phyloP scores from a whole-genome alignment of 164 flowering plant species.

The Sextonia rubra region DNA sequence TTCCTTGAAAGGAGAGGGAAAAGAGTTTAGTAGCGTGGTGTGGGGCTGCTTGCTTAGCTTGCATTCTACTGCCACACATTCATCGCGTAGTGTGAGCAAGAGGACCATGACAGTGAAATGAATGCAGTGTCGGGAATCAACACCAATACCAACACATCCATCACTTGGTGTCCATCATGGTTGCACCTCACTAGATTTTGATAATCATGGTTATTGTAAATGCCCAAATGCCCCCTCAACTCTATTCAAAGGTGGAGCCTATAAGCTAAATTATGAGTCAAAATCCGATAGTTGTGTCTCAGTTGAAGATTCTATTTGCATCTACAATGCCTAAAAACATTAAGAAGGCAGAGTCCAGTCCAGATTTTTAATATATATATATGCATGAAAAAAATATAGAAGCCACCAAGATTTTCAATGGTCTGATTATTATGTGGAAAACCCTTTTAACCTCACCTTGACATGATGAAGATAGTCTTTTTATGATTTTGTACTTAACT shows the following conservation, averaged over 20 bases:
- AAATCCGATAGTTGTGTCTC: neutral
- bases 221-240: no score
- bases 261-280: neutral
- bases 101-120: neutral
- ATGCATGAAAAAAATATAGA: no score
- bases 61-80: constrained; percentile 28
- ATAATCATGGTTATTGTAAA: no score
- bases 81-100: neutral
- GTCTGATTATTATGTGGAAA: no score
- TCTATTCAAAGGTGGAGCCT: no score
- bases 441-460: no score
- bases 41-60: constrained; percentile 35
- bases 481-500: no score
- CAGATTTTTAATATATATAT: no score
- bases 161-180: neutral
- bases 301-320: neutral
- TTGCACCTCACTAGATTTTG: no score
- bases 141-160: neutral
- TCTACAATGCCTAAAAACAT: neutral
- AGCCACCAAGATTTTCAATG: no score
- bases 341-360: neutral
- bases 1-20: constrained; percentile 7
- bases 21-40: constrained; percentile 12
- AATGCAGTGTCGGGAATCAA: constrained; percentile 5
- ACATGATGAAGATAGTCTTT: no score